These are phyloP conservation scores for Scalesia atractyloides DNA, from an alignment of 129 eudicot species.

Conservation along the genomic window DNA sequence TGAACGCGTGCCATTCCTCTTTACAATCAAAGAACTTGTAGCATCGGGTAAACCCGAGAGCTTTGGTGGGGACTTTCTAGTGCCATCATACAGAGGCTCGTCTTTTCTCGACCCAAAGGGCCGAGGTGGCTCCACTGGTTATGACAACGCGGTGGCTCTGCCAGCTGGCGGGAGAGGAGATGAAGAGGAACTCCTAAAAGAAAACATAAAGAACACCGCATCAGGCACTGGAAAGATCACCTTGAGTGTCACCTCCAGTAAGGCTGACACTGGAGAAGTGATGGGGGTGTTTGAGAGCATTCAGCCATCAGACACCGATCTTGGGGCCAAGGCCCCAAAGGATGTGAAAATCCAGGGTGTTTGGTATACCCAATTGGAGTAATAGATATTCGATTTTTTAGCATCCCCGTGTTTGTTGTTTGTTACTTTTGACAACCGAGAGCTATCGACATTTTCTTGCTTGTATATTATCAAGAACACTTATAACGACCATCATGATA, in stretches of 20 bases:
- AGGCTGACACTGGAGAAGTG: constrained; percentile 94
- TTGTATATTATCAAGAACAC: constrained; percentile 38
- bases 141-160: constrained; percentile 92
- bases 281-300: constrained; percentile 88
- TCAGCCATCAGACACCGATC: constrained; percentile 96
- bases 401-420: constrained; percentile 19
- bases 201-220: constrained; percentile 70
- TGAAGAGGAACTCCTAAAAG: constrained; percentile 86
- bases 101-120: constrained; percentile 99
- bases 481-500: constrained; percentile 27
- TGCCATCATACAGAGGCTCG: constrained; percentile 88
- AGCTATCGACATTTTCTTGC: constrained; percentile 30
- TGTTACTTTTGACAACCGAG: constrained; percentile 14
- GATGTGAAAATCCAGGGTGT: constrained; percentile 92
- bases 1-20: constrained; percentile 89
- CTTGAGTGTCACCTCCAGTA: constrained; percentile 65
- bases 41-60: constrained; percentile 83
- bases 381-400: constrained; percentile 26
- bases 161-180: constrained; percentile 99
- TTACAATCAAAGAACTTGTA: constrained; percentile 76
- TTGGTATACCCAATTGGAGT: constrained; percentile 94
- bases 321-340: constrained; percentile 83
- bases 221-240: constrained; percentile 77
- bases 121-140: constrained; percentile 96
- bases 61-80: constrained; percentile 76